Base-by-base conservation (phyloP, 371 early-diverging fungal genomes). In the Funneliformis caledonium region DNA sequence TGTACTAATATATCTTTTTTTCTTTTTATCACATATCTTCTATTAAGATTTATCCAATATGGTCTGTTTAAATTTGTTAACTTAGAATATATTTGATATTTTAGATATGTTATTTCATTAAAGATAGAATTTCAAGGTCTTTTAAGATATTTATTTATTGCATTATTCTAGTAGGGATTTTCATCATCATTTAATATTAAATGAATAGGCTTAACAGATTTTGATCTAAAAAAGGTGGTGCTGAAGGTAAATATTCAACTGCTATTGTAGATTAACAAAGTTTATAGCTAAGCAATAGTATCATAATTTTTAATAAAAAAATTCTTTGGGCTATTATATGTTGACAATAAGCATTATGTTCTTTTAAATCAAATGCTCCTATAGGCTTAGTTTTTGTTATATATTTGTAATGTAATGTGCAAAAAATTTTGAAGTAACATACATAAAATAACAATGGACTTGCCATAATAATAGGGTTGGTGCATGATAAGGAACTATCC, bases 371-470 rank as follows among this genome's bases (percentile, higher is more conserved):
- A 56, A 74, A 74, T 16, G 56, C 12, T 7, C 56, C 60, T 14
- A 22, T 33, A 31, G 50, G 74, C 31, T 73, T 59, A 56, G 74
- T 10, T 73, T 73, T 73, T 37, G 19, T 42, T n/a, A 56, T 47
- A 61, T 56, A 73, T 73, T 73, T 43, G 56, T 50, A 5, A 73
- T 60, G 45, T 73, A 73, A 52, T 56, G n/a, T 12, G 74, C 59
- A 59, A 73, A 73, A 7, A n/a, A 14, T 7, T 14, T 52, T 50
- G 52, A 43, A 4, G 33, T 56, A 31, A 73, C 45, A 56, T 73
- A 73, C 52, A 22, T 50, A 56, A 73, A 33, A 56, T 56, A 52
- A 26, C 12, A 22, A 31, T 73, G 74, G 1, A 5, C 74, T 42
- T 59, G 31, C 31, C 60, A 74, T 19, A 60, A 19, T n/a, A 74